Evolutionary conservation across 495 filamentous ascomycete species (phyloP), one percentile per base, ranked within the genome.

Genomic region (Wilcoxina mikolae): DNA sequence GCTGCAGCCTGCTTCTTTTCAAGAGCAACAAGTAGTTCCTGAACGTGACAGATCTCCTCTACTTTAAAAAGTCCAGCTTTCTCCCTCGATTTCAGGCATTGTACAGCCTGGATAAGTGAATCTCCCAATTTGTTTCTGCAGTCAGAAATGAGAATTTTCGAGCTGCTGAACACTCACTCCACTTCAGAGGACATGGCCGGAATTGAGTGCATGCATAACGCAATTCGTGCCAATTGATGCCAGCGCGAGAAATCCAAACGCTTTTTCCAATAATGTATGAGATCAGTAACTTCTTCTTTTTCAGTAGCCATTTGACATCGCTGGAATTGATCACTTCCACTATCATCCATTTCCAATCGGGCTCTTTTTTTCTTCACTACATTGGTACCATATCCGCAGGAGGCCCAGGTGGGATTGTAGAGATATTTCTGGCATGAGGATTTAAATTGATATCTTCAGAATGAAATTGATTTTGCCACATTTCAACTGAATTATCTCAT

Each of bases 101-200:
- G 0, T 28, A 53, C 23, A 5, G 29, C 29, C 33, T 3, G 10
- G 22, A 12, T 3, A 18, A 62, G 20, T 60, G 71, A 0, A 70
- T 35, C 31, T 7, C 31, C 31, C 31, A 35, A 7, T 7, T 15
- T 7, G 15, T 15, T 7, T 7, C 31, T 7, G 31, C 31, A 15
- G 15, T 35, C 31, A 7, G 31, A 35, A 15, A 35, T 7, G 7
- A 15, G 7, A 7, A 7, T 7, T 15, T 35, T 35, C 31, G 31
- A 7, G 15, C 7, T 15, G 31, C 31, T 15, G 31, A 35, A 35
- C 31, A 35, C 31, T 15, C 31, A 15, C 15, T 35, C 31, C 31
- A 15, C 7, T 15, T 35, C 31, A 15, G 31, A 7, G 15, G 7
- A 7, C 31, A 35, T 35, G 7, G 31, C 31, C 31, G 31, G 31